Evolutionary conservation across 164 flowering plant genomes (phyloP).

Genomic region (Euptelea pleiosperma): DNA sequence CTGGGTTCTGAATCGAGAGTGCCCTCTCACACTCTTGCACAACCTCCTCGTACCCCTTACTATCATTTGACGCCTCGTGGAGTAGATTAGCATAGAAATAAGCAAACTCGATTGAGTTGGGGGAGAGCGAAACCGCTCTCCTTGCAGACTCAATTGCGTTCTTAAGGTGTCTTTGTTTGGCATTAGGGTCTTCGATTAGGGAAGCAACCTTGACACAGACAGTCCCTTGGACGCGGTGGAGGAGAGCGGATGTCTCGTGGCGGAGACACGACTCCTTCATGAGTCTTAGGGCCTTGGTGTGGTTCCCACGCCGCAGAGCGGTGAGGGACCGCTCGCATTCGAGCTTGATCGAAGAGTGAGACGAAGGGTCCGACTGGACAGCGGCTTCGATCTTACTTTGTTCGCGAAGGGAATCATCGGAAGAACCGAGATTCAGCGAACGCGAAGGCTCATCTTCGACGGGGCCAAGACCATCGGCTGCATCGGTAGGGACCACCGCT

Average conservation of each 20-base stretch:
- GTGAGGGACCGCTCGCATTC: constrained; percentile 86
- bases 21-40: constrained; percentile 84
- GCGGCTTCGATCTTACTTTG: constrained; percentile 15
- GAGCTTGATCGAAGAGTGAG: constrained; percentile 39
- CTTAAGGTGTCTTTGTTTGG: constrained; percentile 61
- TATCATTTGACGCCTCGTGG: constrained; percentile 71
- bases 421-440: neutral
- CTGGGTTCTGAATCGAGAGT: constrained; percentile 59
- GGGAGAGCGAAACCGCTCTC: constrained; percentile 60
- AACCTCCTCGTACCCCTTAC: constrained; percentile 75
- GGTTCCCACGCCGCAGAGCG: constrained; percentile 80
- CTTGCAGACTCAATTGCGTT: constrained; percentile 69
- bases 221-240: constrained; percentile 79
- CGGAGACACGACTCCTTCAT: constrained; percentile 63
- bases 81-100: constrained; percentile 86
- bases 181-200: constrained; percentile 63
- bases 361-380: constrained; percentile 17
- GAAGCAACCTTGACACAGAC: constrained; percentile 67
- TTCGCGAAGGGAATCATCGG: neutral
- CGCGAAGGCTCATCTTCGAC: constrained; percentile 2
- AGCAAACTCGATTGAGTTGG: constrained; percentile 78
- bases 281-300: constrained; percentile 73
- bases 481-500: constrained; percentile 4
- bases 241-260: constrained; percentile 46
- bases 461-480: constrained; percentile 1